Conservation (phyloP, 169 alveolate genomes). For the Eimeria sp. region DNA sequence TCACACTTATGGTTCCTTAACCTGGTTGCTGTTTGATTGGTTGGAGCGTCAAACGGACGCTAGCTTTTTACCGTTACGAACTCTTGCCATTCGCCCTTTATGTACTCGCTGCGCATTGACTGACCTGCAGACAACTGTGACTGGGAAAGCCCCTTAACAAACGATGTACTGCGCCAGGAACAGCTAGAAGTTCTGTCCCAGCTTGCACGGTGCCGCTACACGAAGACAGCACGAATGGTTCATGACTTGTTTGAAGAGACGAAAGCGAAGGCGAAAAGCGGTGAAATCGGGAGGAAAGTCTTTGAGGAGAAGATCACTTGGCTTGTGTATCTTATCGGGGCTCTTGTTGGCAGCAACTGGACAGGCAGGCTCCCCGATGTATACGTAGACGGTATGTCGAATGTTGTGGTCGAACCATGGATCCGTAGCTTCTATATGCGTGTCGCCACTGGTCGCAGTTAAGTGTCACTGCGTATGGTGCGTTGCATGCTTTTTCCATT, state of each 20-base stretch:
- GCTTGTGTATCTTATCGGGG: conserved; percentile 90
- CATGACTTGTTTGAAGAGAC: conserved; percentile 84
- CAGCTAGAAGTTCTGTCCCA: conserved; percentile 90
- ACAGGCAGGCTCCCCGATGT: conserved; percentile 83
- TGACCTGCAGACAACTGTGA: conserved; percentile 82
- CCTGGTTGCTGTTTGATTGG: background rate
- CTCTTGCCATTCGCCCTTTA: background rate
- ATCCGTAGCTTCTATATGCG: background rate
- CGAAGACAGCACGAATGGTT: conserved; percentile 82
- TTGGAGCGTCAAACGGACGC: background rate
- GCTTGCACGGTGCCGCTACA: conserved; percentile 89
- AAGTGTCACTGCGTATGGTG: background rate
- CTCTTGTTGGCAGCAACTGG: conserved; percentile 86
- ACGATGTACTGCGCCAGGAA: conserved; percentile 90
- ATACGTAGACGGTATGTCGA: conserved; percentile 42
- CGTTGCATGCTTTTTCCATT: background rate
- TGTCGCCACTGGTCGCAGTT: background rate
- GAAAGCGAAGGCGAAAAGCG: conserved; percentile 83
- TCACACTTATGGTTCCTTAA: background rate
- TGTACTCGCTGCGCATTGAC: background rate
- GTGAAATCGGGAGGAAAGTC: conserved; percentile 84
- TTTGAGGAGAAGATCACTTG: conserved; percentile 88
- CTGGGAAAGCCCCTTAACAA: conserved; percentile 86
- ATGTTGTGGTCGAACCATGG: background rate
- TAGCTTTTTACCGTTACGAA: background rate